Base-by-base conservation (phyloP, 371 early-diverging fungal genomes). In the Paraphysoderma sedebokerense region DNA sequence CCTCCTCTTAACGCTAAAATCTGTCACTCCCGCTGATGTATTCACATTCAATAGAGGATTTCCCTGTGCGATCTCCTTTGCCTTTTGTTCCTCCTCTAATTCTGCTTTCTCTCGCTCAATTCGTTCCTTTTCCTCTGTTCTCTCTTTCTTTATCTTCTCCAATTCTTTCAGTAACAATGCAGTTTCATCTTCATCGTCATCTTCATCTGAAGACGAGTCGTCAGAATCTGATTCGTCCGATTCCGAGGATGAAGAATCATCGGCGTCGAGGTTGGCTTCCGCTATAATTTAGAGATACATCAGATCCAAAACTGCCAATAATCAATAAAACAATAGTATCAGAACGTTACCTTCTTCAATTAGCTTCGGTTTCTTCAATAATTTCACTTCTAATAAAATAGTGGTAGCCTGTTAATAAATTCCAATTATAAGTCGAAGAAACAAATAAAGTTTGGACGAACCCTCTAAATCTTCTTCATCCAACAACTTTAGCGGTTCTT, bases 121-220 rank as follows among this genome's bases (percentile, higher is more conserved):
- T n/a, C 87, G 74, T 46, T 81, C 90, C 59, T 83, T 82, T 54
- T 91, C 92, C 50, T 87, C 87, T 0, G 87, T 87, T 2, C 93
- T 72, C 58, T 96, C 97, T 40, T 77, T 72, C 54, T 89, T 86
- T 48, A 96, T 96, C 65, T 91, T 90, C 57, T 89, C 92, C 33
- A 96, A 65, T 53, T 92, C 93, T 9, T 82, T 76, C 60, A 95
- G 47, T 33, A 96, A 56, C 55, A 84, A 83, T 31, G 79, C 90
- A 6, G 87, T 82, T 55, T 96, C 91, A 49, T 95, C 95, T 35
- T 92, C 92, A 17, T 79, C 81, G 34, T 76, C 75, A 5, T 76
- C 74, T 31, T 65, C 68, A 24, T 65, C 63, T 15, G 34, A 17
- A 17, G 34, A 15, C 19, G n/a, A 26, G 7, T 44, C 30, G 34